Evolutionary conservation across 2,329 filamentous ascomycete genomes (phyloP).

Genomic region (Epichloe coenophiala): DNA sequence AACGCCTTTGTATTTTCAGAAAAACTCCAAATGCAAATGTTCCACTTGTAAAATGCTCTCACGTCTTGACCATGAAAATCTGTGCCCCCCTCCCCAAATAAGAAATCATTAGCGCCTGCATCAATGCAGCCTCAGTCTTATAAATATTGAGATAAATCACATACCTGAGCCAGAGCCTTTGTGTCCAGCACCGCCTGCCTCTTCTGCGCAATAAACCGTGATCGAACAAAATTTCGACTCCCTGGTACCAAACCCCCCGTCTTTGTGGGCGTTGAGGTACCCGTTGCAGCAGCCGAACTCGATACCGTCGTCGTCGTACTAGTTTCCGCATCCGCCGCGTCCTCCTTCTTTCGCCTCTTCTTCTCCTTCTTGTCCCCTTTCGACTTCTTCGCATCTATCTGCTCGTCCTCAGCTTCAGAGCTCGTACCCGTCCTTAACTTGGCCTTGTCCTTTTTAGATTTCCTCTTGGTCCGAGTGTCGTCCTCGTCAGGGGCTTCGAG

Average conservation of each 20-base stretch:
- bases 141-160: constrained; percentile 7
- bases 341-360: constrained; percentile 35
- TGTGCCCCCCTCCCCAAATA: constrained; percentile 12
- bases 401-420: constrained; percentile 10
- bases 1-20: not conserved
- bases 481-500: constrained; percentile 10
- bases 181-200: constrained; percentile 68
- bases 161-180: constrained; percentile 74
- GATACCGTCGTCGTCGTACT: constrained; percentile 10
- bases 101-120: not conserved
- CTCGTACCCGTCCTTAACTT: constrained; percentile 10
- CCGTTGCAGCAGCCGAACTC: constrained; percentile 19
- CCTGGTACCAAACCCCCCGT: constrained; percentile 33
- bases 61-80: constrained; percentile 57
- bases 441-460: constrained; percentile 16
- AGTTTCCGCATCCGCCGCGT: constrained; percentile 17
- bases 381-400: constrained; percentile 20
- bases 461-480: constrained; percentile 29
- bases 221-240: constrained; percentile 60
- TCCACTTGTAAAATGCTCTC: not conserved
- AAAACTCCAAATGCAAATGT: not conserved
- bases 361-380: constrained; percentile 29
- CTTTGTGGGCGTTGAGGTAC: constrained; percentile 23
- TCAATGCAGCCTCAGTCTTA: too few species aligned
- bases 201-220: constrained; percentile 81